Evolutionary conservation across 2,329 filamentous ascomycete genomes (phyloP).

Genomic region (Pseudogymnoascus sp.): DNA sequence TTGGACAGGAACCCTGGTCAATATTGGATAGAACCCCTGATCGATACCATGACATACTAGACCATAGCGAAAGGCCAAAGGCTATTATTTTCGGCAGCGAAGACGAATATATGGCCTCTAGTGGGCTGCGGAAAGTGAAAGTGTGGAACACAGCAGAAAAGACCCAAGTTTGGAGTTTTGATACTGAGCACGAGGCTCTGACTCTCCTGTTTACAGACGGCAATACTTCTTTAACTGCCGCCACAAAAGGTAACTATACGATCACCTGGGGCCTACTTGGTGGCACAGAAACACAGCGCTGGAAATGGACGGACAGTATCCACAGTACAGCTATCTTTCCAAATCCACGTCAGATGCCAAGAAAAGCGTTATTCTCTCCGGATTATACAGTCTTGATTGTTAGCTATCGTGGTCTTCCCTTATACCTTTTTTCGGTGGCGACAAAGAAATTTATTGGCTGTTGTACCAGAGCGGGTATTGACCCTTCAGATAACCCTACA

Average conservation of each 20-base stretch:
- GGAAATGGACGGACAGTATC: not conserved
- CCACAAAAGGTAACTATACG: conserved; percentile 18
- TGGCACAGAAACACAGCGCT: not conserved
- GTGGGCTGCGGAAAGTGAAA: conserved; percentile 14
- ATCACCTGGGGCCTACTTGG: conserved; percentile 16
- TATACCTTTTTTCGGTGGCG: conserved; percentile 16
- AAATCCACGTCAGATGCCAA: not conserved
- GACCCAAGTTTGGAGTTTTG: conserved; percentile 16
- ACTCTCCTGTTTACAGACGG: conserved; percentile 16
- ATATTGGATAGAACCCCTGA: too few relatives aligned
- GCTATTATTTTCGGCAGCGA: conserved; percentile 23
- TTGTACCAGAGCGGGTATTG: conserved; percentile 19
- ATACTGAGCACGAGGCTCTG: conserved; percentile 14
- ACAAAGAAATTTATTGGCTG: conserved; percentile 20
- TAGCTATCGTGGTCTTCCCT: conserved; percentile 11
- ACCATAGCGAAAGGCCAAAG: conserved; percentile 23
- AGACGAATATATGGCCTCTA: conserved; percentile 23
- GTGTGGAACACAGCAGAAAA: conserved; percentile 21
- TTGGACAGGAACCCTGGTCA: too few relatives aligned
- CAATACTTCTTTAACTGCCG: conserved; percentile 16
- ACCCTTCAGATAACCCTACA: conserved; percentile 5
- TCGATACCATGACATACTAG: too few relatives aligned
- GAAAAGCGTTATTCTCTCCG: conserved; percentile 13
- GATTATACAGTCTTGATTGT: conserved; percentile 7
- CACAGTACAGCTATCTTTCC: not conserved